A percentile compares a stretch with the other conserved stretches of the same genome.
phyloP scores from a whole-genome alignment of 2,329 filamentous ascomycete species.

The Parafenestella ontariensis region DNA sequence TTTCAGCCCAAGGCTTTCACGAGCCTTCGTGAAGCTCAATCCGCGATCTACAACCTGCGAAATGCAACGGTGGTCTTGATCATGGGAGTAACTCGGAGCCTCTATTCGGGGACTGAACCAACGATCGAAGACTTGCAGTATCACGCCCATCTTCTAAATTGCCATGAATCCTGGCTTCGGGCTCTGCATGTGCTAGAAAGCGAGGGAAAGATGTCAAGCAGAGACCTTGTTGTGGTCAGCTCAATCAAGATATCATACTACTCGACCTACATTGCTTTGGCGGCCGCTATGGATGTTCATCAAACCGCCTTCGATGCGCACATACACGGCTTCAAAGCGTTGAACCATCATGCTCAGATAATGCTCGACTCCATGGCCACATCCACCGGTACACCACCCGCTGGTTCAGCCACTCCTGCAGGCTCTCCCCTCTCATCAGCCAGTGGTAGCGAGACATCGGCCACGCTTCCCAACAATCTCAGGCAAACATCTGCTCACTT shows the following conservation, averaged over 20 bases:
- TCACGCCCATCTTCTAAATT: neutral
- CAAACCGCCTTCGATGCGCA: constrained; percentile 21
- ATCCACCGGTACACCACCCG: constrained; percentile 1
- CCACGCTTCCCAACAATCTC: neutral
- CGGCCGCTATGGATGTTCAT: constrained; percentile 8
- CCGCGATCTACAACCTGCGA: constrained; percentile 10
- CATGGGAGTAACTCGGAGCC: constrained; percentile 11
- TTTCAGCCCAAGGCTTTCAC: constrained; percentile 5
- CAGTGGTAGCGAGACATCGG: neutral
- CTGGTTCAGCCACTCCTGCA: neutral
- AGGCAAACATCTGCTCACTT: constrained; percentile 18
- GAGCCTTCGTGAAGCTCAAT: constrained; percentile 13
- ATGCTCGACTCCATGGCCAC: constrained; percentile 22
- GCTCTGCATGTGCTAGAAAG: constrained; percentile 3
- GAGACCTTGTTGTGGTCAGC: constrained; percentile 14
- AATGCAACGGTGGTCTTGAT: constrained; percentile 7
- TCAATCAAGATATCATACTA: constrained; percentile 24
- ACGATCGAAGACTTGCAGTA: constrained; percentile 5
- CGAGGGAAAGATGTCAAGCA: constrained; percentile 1
- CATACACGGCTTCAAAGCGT: constrained; percentile 20
- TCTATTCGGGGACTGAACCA: neutral
- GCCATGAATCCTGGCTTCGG: constrained; percentile 8
- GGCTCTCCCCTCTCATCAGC: neutral
- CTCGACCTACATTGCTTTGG: constrained; percentile 13
- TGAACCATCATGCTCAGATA: constrained; percentile 19